Conservation (phyloP, 176 grass and related monocot genomes). For the Ananas comosus region DNA sequence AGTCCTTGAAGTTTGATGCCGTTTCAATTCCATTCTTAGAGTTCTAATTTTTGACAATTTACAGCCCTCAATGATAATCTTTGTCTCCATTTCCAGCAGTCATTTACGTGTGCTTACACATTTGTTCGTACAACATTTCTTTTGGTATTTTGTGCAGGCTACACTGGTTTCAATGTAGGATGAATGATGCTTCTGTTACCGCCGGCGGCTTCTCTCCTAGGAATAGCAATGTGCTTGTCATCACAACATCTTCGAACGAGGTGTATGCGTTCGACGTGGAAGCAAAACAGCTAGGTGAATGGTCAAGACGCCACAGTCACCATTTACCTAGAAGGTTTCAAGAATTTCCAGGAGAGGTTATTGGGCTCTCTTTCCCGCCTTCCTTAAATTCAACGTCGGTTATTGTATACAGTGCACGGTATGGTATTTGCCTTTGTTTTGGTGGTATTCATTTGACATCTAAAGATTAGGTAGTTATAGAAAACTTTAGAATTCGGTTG, state of each 20-base stretch:
- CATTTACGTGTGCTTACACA: neutral
- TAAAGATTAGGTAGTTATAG: neutral
- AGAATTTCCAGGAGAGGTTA: conserved; percentile 93
- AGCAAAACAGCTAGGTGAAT: conserved; percentile 83
- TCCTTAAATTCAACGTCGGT: conserved; percentile 49
- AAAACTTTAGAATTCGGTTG: neutral
- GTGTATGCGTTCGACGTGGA: conserved; percentile 95
- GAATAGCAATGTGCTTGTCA: conserved; percentile 58
- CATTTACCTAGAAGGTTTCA: conserved; percentile 77
- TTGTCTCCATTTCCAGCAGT: too few relatives aligned
- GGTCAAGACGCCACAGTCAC: conserved; percentile 64
- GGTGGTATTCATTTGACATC: neutral
- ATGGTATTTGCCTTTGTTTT: conserved; percentile 11
- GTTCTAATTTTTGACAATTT: too few relatives aligned
- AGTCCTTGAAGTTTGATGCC: neutral
- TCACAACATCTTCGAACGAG: conserved; percentile 88
- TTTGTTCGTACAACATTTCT: neutral
- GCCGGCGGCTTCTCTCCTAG: conserved; percentile 85
- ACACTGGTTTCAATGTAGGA: conserved; percentile 85
- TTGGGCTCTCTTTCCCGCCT: conserved; percentile 72
- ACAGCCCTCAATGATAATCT: too few relatives aligned
- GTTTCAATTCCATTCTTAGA: too few relatives aligned
- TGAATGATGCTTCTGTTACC: conserved; percentile 83
- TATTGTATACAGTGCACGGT: conserved; percentile 84
- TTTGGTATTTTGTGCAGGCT: conserved; percentile 41